These are phyloP conservation scores for Prunus padus DNA, from an alignment of 306 rosid genomes.

Conservation along the genomic window DNA sequence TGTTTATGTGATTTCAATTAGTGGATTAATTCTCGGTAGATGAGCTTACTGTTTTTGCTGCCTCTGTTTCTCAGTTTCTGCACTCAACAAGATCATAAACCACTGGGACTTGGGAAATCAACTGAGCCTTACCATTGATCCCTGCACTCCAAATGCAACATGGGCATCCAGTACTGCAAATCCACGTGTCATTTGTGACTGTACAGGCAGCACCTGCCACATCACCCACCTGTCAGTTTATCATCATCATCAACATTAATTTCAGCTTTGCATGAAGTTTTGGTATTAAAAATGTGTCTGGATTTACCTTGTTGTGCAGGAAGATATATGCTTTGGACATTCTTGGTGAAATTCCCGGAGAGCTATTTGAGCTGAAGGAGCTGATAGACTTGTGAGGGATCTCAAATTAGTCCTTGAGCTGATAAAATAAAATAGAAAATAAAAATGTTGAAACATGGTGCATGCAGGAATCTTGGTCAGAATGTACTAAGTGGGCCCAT, in stretches of 20 bases:
- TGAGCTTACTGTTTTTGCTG: neutral
- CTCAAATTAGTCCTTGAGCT: neutral
- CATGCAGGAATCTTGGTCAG: conserved; percentile 39
- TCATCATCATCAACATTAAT: neutral
- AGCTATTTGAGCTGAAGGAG: conserved; percentile 37
- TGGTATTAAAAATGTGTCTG: neutral
- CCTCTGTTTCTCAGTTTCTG: conserved; percentile 23
- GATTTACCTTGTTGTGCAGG: conserved; percentile 18
- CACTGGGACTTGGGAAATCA: conserved; percentile 31
- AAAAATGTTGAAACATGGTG: conserved; percentile 1
- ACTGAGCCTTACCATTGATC: conserved; percentile 27
- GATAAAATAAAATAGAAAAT: neutral
- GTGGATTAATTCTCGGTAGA: neutral
- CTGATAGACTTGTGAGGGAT: conserved; percentile 39
- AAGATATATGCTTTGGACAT: conserved; percentile 39
- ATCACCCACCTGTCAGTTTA: conserved; percentile 31
- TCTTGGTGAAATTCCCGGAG: conserved; percentile 34
- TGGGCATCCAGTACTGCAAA: conserved; percentile 34
- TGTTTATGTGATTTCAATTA: neutral
- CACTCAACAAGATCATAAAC: conserved; percentile 30
- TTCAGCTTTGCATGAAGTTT: neutral
- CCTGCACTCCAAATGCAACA: conserved; percentile 30
- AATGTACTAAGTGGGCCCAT: conserved; percentile 34
- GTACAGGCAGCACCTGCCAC: conserved; percentile 28
- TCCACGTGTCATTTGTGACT: conserved; percentile 33